A percentile compares a stretch with the other conserved stretches of the same genome.
phyloP scores from a whole-genome alignment of 1,139 yeast species.

The Magnusiomyces ingens region DNA sequence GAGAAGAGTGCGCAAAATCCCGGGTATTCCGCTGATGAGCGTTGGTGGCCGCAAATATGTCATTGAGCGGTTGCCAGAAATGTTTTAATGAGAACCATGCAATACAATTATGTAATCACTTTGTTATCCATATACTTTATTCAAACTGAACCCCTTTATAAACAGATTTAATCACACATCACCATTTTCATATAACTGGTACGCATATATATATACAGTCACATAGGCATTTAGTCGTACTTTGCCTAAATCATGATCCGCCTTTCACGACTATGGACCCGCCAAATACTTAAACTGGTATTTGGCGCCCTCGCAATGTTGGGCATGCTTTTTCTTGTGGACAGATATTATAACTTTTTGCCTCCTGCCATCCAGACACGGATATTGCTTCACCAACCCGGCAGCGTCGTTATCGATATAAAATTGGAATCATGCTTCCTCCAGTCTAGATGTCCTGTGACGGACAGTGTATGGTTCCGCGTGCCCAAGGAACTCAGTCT shows the following conservation, averaged over 20 bases:
- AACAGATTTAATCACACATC: too few relatives aligned
- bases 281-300: slow-evolving; percentile 25
- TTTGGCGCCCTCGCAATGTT: slow-evolving; percentile 19
- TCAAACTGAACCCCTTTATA: not conserved
- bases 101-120: not conserved
- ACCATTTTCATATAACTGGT: too few relatives aligned
- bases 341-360: slow-evolving; percentile 29
- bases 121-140: not conserved
- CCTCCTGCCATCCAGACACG: slow-evolving; percentile 29
- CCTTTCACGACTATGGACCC: slow-evolving; percentile 27
- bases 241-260: not conserved
- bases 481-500: slow-evolving; percentile 33
- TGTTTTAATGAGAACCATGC: slow-evolving; percentile 44
- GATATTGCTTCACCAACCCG: slow-evolving; percentile 23
- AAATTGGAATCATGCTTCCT: slow-evolving; percentile 27
- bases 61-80: slow-evolving; percentile 91
- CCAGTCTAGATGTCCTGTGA: slow-evolving; percentile 24
- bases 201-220: too few relatives aligned
- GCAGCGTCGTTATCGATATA: slow-evolving; percentile 30
- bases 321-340: slow-evolving; percentile 22
- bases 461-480: slow-evolving; percentile 28
- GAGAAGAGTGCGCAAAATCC: slow-evolving; percentile 88
- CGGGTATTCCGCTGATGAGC: slow-evolving; percentile 94
- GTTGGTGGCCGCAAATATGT: slow-evolving; percentile 92
- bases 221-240: too few relatives aligned